Evolutionary conservation across 2,329 filamentous ascomycete genomes (phyloP), one percentile per base, ranked within the genome.

Genomic region (Blastomyces silverae): DNA sequence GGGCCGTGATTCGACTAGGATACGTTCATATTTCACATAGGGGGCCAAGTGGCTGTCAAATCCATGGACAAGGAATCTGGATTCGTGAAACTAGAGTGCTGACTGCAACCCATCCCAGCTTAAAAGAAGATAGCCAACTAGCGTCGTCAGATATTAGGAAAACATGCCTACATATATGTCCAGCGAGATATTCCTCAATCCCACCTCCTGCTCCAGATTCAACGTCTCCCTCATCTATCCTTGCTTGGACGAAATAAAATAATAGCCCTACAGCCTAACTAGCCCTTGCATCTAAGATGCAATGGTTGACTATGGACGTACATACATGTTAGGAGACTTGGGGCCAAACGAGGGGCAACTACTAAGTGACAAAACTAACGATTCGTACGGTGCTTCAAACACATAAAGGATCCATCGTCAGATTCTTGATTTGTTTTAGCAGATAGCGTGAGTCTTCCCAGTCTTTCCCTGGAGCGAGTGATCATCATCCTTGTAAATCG

Each of bases 391-490:
- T 42, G 34, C 11, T 20, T 28, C 31, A 42, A 25, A 42, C 31
- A 20, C 10, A 2, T 20, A 25, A 58, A 37, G 8, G 22, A 39
- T 11, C 25, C 20, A 11, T 42, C 17, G 34, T 42, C 56, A 58
- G 13, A 61, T 25, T 34, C 15, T 31, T 50, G 25, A 25, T n/a
- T 62, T 10, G n/a, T n/a, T 63, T 64, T 85, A 96, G 79, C 92
- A 97, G 66, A 95, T 82, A 50, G 86, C 88, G 77, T 96, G 92
- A 1, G 91, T 93, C 85, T 97, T 97, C 64, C 91, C 92, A 65
- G 86, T 85, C 85, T 94, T 92, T 20, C 90, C 92, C 79, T 96
- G 91, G 70, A 97, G 79, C 65, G 89, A 93, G 78, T 97, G 93
- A 70, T 85, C 85, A 80, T 96, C 92, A 68, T 88, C 85, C 78